Evolutionary conservation across 352 stramenopile species (phyloP).

Genomic region (Pythium scleroteichum): DNA sequence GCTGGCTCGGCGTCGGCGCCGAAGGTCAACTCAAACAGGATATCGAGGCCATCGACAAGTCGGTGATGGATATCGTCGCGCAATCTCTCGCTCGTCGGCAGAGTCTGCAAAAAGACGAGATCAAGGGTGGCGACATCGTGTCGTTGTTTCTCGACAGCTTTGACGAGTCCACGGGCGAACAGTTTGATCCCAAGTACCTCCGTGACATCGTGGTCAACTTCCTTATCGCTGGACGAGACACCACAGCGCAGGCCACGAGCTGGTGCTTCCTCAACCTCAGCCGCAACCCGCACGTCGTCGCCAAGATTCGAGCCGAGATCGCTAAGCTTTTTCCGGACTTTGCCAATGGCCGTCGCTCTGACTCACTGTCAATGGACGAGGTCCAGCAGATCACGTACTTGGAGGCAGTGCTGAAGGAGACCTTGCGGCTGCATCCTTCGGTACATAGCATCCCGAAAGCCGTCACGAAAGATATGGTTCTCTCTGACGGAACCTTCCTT

Average conservation of each 20-base stretch:
- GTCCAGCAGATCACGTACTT: slow-evolving; percentile 43
- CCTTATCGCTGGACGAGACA: slow-evolving; percentile 74
- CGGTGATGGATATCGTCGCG: slow-evolving; percentile 42
- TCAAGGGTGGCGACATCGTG: slow-evolving; percentile 35
- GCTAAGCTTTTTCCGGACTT: slow-evolving; percentile 5
- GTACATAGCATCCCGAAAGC: slow-evolving; percentile 33
- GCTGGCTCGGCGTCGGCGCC: slow-evolving; percentile 32
- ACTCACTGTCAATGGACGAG: slow-evolving; percentile 35
- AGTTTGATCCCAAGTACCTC: slow-evolving; percentile 42
- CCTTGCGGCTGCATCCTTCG: neutral
- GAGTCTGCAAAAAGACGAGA: neutral
- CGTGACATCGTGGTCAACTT: slow-evolving; percentile 80
- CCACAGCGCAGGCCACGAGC: slow-evolving; percentile 59
- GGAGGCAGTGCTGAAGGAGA: slow-evolving; percentile 39
- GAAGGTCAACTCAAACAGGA: slow-evolving; percentile 37
- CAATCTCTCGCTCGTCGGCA: slow-evolving; percentile 33
- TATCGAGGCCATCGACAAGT: slow-evolving; percentile 46
- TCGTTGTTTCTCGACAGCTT: slow-evolving; percentile 50
- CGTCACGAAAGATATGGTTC: slow-evolving; percentile 23
- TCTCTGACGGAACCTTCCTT: slow-evolving; percentile 34
- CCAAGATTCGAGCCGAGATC: slow-evolving; percentile 50
- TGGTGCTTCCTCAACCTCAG: slow-evolving; percentile 63
- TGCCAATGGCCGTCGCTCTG: neutral
- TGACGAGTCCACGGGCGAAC: slow-evolving; percentile 11
- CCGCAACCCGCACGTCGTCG: neutral